Conservation (phyloP, 73 alveolate species). For the Paramecium biaurelia region DNA sequence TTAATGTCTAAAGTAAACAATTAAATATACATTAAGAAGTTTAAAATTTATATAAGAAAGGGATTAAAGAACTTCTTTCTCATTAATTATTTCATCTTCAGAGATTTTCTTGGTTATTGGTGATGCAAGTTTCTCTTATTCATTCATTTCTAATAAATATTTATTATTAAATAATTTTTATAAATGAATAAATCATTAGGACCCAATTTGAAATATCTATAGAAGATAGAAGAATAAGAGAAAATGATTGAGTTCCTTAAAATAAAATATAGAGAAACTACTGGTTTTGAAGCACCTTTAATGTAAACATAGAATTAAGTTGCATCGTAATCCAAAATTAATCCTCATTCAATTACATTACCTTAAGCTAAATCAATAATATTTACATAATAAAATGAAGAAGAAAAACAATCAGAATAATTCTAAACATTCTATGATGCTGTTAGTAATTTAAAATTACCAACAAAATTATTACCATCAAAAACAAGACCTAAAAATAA, state of each 20-base stretch:
- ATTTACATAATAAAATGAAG: neutral
- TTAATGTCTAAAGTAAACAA: neutral
- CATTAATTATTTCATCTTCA: neutral
- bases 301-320: neutral
- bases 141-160: neutral
- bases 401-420: neutral
- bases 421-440: conserved; percentile 4
- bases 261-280: neutral
- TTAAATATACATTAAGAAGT: neutral
- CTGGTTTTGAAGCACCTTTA: conserved; percentile 4
- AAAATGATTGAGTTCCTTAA: neutral
- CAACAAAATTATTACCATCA: neutral
- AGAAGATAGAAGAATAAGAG: neutral
- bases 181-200: neutral
- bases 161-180: neutral
- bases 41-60: neutral
- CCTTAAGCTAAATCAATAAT: neutral
- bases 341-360: neutral
- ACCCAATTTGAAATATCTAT: neutral
- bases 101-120: neutral
- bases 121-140: neutral
- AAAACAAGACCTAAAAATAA: neutral
- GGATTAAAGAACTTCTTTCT: neutral
- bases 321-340: too few species aligned
- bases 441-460: neutral